Base-by-base conservation (phyloP, 176 grass and related monocot genomes). In the Neostapfia colusana region DNA sequence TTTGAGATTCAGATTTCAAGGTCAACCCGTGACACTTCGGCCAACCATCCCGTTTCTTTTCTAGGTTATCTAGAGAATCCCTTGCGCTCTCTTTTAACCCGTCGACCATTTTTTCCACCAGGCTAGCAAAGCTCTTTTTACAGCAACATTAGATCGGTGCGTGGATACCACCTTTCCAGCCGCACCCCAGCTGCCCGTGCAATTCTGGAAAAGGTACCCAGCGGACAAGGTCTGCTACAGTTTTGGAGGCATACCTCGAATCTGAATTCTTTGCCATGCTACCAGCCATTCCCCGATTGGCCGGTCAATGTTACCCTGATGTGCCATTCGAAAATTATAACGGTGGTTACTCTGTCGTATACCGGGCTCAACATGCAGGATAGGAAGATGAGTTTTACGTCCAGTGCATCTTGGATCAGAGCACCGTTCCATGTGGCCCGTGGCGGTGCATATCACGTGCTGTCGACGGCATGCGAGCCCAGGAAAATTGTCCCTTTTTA, bases 1-100 rank as follows among this genome's bases (percentile, higher is more conserved):
- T 64, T 62, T 61, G 77, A 83, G 86, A 89, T 94, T 65, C 95
- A 90, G 79, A 89, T 93, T 86, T 92, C 84, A 87, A 97, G 86
- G 79, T 64, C 70, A 56, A 86, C 95, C 95, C 95, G 95, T 98
- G 95, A 98, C 71, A 40, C 86, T 24, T 83, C 72, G 74, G 75
- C 42, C 56, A 57, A n/a, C 89, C 31, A n/a, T 21, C 57, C 71
- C 49, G 35, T 63, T 25, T 44, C 36, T 63, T 87, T 81, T 43
- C 59, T 65, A 14, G 20, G 23, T 71, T 40, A 73, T 73, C 61
- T n/a, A n/a, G 17, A 20, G 18, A 50, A 67, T 79, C 74, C 63
- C 74, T 74, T 73, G 21, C 51, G 20, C 51, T 2, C 44, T 34
- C 40, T 60, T 87, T 76, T n/a, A 42, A 63, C 73, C 72, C 65